Conservation (phyloP, 2,329 filamentous ascomycete genomes). For the Pseudofabraea citricarpa region DNA sequence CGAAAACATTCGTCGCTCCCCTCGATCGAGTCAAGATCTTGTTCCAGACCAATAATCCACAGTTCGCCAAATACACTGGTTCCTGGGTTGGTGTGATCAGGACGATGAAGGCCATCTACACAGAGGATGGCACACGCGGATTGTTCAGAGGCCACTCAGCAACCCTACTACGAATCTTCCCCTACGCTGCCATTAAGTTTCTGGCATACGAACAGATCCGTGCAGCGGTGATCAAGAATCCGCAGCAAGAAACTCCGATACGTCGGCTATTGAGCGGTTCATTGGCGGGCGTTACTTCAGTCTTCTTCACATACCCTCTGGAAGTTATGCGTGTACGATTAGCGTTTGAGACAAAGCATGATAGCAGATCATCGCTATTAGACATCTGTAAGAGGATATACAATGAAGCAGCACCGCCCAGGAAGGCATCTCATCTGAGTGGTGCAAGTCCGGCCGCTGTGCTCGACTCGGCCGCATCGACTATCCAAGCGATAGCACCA, state of each 20-base stretch:
- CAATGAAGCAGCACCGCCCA: conserved; percentile 54
- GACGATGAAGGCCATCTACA: conserved; percentile 81
- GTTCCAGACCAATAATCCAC: conserved; percentile 91
- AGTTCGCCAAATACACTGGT: conserved; percentile 88
- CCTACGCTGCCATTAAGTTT: conserved; percentile 97
- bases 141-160: conserved; percentile 93
- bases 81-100: conserved; percentile 80
- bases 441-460: conserved; percentile 34
- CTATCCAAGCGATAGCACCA: conserved; percentile 50
- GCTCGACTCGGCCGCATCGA: conserved; percentile 33
- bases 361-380: conserved; percentile 64
- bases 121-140: conserved; percentile 65
- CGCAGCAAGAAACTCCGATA: conserved; percentile 72
- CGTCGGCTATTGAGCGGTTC: conserved; percentile 72
- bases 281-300: conserved; percentile 78
- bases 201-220: conserved; percentile 96
- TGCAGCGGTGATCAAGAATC: conserved; percentile 65
- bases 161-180: conserved; percentile 89
- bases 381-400: conserved; percentile 85
- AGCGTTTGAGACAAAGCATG: conserved; percentile 85
- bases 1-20: conserved; percentile 91
- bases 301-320: conserved; percentile 93
- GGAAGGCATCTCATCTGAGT: conserved; percentile 26
- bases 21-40: conserved; percentile 98
- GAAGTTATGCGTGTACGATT: conserved; percentile 90